Conservation (phyloP, 768 basidiomycete genomes). For the Megacollybia marginata region DNA sequence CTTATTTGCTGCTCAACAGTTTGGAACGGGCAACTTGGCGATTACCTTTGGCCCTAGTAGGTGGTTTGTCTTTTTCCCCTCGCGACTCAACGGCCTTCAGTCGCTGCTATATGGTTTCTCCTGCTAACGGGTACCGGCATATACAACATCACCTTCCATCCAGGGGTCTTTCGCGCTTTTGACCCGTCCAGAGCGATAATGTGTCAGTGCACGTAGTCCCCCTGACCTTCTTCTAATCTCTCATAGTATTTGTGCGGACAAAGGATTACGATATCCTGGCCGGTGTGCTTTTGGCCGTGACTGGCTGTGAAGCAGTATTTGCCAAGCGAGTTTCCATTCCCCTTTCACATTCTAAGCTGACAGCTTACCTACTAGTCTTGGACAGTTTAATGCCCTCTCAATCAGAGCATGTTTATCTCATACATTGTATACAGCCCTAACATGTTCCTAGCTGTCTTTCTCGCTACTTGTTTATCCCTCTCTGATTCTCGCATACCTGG, state of each 20-base stretch:
- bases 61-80: constrained; percentile 5
- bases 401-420: constrained; percentile 35
- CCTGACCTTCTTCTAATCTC: background rate
- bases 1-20: constrained; percentile 52
- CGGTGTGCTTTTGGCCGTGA: constrained; percentile 60
- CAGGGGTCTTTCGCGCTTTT: constrained; percentile 57
- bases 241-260: constrained; percentile 57
- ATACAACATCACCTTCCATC: constrained; percentile 44
- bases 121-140: constrained; percentile 47
- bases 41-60: constrained; percentile 48
- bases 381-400: constrained; percentile 56
- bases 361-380: constrained; percentile 32
- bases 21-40: constrained; percentile 49
- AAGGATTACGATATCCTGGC: constrained; percentile 51
- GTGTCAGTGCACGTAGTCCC: constrained; percentile 28
- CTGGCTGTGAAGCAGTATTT: constrained; percentile 64
- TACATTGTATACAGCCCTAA: background rate
- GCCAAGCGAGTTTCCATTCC: constrained; percentile 40
- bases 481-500: constrained; percentile 59
- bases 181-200: constrained; percentile 62
- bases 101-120: constrained; percentile 50
- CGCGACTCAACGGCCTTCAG: constrained; percentile 15
- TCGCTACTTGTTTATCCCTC: constrained; percentile 47
- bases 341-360: background rate
- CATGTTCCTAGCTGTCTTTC: constrained; percentile 38